Evolutionary conservation across 2,329 filamentous ascomycete genomes (phyloP).

Genomic region (Pseudocercospora fijiensis): DNA sequence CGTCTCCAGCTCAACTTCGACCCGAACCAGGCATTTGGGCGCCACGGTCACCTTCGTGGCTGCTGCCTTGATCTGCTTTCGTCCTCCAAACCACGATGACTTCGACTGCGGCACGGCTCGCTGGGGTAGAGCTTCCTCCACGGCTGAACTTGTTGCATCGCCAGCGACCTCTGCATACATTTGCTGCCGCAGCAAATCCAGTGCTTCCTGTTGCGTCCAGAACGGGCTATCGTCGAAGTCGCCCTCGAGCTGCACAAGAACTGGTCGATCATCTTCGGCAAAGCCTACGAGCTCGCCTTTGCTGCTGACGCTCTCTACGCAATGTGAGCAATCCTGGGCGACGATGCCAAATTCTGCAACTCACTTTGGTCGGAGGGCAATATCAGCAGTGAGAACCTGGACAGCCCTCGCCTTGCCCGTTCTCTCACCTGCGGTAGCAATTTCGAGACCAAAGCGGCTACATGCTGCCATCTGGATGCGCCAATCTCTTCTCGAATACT

Average conservation of each 20-base stretch:
- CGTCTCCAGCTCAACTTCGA: conserved; percentile 41
- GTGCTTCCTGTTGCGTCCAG: conserved; percentile 37
- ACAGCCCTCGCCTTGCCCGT: conserved; percentile 32
- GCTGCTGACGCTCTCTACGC: conserved; percentile 16
- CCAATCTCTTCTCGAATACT: conserved; percentile 35
- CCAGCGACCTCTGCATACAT: conserved; percentile 25
- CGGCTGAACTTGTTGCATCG: conserved; percentile 1
- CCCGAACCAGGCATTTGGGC: conserved; percentile 19
- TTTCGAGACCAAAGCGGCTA: conserved; percentile 33
- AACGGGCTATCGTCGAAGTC: conserved; percentile 33
- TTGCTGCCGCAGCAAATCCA: conserved; percentile 30
- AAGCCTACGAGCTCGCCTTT: conserved; percentile 33
- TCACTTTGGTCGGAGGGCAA: conserved; percentile 38
- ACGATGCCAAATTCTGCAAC: background rate
- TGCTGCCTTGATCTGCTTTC: conserved; percentile 25
- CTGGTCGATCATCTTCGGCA: conserved; percentile 29
- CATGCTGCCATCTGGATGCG: conserved; percentile 34
- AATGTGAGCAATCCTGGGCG: conserved; percentile 16
- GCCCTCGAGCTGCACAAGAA: conserved; percentile 34
- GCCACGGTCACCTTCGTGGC: background rate
- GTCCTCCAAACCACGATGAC: conserved; percentile 21
- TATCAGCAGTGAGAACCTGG: conserved; percentile 33
- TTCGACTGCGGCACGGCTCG: conserved; percentile 16
- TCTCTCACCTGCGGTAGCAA: conserved; percentile 28
- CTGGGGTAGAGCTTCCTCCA: conserved; percentile 13